Evolutionary conservation across 2,329 filamentous ascomycete genomes (phyloP).

Genomic region (Monilinia aucupariae): DNA sequence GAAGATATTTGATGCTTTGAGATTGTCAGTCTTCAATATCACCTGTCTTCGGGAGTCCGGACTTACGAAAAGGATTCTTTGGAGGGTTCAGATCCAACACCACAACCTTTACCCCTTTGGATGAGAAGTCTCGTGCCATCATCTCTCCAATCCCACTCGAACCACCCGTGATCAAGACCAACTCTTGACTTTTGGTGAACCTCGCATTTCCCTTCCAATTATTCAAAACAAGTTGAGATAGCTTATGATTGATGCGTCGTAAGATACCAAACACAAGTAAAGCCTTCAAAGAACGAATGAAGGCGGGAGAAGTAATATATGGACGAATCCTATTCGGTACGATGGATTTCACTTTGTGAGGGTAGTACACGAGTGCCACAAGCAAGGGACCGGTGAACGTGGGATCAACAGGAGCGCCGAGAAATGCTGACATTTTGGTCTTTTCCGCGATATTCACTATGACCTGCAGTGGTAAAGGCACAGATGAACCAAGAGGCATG

Average conservation of each 20-base stretch:
- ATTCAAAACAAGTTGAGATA: slow-evolving; percentile 46
- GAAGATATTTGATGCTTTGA: slow-evolving; percentile 47
- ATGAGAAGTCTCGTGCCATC: slow-evolving; percentile 58
- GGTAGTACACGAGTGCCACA: slow-evolving; percentile 27
- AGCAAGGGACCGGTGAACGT: slow-evolving; percentile 26
- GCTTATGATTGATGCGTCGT: slow-evolving; percentile 43
- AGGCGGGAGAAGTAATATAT: slow-evolving; percentile 21
- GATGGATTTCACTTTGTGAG: slow-evolving; percentile 23
- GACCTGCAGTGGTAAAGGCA: neutral
- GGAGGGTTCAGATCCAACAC: slow-evolving; percentile 63
- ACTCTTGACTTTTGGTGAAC: slow-evolving; percentile 61
- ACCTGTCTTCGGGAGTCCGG: neutral
- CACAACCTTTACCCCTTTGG: slow-evolving; percentile 59
- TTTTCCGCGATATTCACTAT: neutral
- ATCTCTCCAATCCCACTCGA: slow-evolving; percentile 56
- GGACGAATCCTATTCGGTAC: slow-evolving; percentile 22
- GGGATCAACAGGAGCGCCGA: slow-evolving; percentile 17
- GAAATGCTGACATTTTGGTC: neutral
- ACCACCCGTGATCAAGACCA: slow-evolving; percentile 71
- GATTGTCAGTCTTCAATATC: slow-evolving; percentile 1
- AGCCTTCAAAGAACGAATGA: slow-evolving; percentile 22
- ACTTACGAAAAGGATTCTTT: slow-evolving; percentile 31
- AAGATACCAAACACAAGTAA: slow-evolving; percentile 49
- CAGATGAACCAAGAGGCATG: neutral
- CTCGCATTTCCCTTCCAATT: slow-evolving; percentile 45